These are phyloP conservation scores for Populus ilicifolia DNA, from an alignment of 345 rosid genomes.

Conservation along the genomic window DNA sequence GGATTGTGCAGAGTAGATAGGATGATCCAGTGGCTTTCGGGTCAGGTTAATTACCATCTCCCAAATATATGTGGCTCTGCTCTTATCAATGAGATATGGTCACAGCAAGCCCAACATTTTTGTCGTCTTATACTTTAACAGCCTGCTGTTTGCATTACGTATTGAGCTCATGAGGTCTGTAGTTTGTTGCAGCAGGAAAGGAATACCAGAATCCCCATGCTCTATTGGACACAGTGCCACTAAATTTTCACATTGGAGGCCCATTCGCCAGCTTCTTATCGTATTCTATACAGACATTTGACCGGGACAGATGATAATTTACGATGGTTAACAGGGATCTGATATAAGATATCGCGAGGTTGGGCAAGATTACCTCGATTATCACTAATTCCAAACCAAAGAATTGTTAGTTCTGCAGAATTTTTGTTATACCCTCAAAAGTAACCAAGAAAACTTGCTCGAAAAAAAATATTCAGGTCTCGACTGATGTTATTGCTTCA, in stretches of 20 bases:
- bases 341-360: not conserved
- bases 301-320: not conserved
- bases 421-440: not conserved
- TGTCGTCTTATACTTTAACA: not conserved
- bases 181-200: not conserved
- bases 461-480: not conserved
- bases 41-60: constrained; percentile 33
- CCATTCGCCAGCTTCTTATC: not conserved
- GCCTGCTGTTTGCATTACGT: not conserved
- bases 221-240: not conserved
- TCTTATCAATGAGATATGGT: constrained; percentile 16
- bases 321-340: not conserved
- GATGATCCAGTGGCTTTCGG: constrained; percentile 13
- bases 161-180: not conserved
- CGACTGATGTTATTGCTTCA: not conserved
- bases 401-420: not conserved
- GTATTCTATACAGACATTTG: not conserved
- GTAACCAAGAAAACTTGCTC: not conserved
- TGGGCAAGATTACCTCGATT: not conserved
- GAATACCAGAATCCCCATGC: not conserved
- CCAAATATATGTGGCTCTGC: constrained; percentile 42
- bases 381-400: too few relatives aligned
- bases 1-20: constrained; percentile 29
- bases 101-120: not conserved
- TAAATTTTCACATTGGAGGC: not conserved